Evolutionary conservation across 2,329 filamentous ascomycete genomes (phyloP), one percentile per base, ranked within the genome.

Genomic region (Colletotrichum incanum): DNA sequence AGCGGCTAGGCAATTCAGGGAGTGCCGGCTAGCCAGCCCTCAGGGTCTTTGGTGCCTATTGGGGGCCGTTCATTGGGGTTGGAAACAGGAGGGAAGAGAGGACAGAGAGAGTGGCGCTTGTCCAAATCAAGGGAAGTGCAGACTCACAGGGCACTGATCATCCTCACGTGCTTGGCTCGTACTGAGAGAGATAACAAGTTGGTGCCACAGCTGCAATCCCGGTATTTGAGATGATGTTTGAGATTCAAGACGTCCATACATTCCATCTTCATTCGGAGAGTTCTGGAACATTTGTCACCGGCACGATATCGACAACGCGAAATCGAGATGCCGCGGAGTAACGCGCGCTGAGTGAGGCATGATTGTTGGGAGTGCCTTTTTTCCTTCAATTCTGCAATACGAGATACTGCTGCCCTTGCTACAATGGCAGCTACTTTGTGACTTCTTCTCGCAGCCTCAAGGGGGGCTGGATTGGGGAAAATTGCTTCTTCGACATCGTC

Each of bases 21-120:
- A 37, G 14, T 23, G 18, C 26, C 18, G 26, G 26, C 26, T 9
- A 18, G 20, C 20, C 28, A 37, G 20, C 12, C 7, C 28, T 45
- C 26, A 37, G 28, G 20, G 20, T 9, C 28, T 41, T 45, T n/a
- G 7, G 43, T 43, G 20, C 2, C 23, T 49, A 37, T 28, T 50
- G 43, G 31, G 45, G 59, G 6, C 31, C 28, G 26, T 61, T 26
- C 31, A 18, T 54, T 8, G 20, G 28, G 54, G 31, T 49, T 11
- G 18, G 14, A 18, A 18, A 26, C 31, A 23, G 31, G 26, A 49
- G 59, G 59, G 58, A 37, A 43, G n/a, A 34, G 50, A 39, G 37
- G 43, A 62, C 39, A n/a, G 26, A 50, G 31, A 50, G 18, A 45
- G 41, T 34, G 45, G 54, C 67, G 67, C 67, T 45, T 70, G 52